Conservation (phyloP, 306 rosid genomes). For the Sechiopsis laciniata region DNA sequence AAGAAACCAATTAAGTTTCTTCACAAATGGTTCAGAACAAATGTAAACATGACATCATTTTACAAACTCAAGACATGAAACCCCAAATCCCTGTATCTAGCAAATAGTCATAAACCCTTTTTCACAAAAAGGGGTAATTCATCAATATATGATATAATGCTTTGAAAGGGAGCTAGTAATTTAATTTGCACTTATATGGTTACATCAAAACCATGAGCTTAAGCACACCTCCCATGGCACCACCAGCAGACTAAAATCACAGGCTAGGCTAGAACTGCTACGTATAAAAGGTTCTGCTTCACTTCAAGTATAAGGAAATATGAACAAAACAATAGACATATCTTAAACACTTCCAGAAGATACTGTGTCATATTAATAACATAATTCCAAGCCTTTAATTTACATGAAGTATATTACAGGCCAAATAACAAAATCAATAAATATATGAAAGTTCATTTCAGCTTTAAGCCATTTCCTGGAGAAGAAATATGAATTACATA, state of each 20-base stretch:
- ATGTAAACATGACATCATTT: background rate
- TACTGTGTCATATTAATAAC: background rate
- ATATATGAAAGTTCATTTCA: background rate
- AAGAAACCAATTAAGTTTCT: background rate
- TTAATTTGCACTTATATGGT: background rate
- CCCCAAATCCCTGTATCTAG: background rate
- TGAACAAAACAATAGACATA: background rate
- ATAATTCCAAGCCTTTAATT: background rate
- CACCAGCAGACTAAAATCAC: slow-evolving; percentile 4
- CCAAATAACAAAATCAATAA: background rate
- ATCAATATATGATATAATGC: background rate
- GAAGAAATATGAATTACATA: background rate
- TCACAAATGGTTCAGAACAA: background rate
- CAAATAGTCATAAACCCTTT: background rate
- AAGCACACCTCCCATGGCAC: background rate
- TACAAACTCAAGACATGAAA: slow-evolving; percentile 1
- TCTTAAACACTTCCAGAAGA: background rate
- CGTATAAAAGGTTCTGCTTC: background rate
- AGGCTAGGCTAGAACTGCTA: background rate
- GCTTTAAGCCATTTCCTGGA: background rate
- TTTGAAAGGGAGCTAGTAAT: background rate
- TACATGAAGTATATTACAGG: background rate
- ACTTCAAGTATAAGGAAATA: background rate
- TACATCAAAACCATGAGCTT: background rate
- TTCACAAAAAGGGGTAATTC: background rate